phyloP scores from a whole-genome alignment of 2,329 filamentous ascomycete genomes.

The Teratosphaeria zuluensis region DNA sequence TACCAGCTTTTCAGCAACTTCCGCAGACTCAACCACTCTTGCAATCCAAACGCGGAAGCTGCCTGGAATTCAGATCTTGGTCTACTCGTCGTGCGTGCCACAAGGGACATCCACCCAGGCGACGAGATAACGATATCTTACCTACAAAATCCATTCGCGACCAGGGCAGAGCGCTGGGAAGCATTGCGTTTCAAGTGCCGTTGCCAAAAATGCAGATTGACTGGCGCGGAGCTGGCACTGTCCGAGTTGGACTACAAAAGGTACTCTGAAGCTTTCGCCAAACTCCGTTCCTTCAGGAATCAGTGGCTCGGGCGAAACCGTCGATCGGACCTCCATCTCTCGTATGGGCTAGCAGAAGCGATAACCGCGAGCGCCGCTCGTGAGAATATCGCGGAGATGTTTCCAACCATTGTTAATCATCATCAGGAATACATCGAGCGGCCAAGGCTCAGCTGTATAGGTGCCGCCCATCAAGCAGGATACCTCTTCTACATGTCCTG shows the following conservation, averaged over 20 bases:
- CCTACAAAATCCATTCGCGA: neutral
- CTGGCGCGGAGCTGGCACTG: neutral
- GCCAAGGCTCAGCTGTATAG: neutral
- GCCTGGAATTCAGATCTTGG: neutral
- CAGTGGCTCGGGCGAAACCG: neutral
- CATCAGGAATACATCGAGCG: neutral
- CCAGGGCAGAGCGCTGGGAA: neutral
- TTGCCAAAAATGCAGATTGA: neutral
- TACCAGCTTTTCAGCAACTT: neutral
- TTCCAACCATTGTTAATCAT: neutral
- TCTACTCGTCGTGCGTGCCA: neutral
- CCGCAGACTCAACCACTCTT: neutral
- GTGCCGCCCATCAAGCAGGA: neutral
- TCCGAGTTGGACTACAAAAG: neutral
- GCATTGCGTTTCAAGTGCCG: neutral
- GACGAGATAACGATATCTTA: neutral
- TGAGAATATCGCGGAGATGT: neutral
- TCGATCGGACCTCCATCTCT: neutral
- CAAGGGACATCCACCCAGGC: neutral
- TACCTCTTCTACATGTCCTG: neutral
- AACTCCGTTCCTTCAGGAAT: neutral
- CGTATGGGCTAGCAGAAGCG: neutral
- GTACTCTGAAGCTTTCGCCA: neutral
- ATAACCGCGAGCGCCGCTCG: neutral
- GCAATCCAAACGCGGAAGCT: constrained; percentile 1